These are phyloP conservation scores for Aspergillus nomiae DNA, from an alignment of 2,329 filamentous ascomycete species.

Conservation along the genomic window DNA sequence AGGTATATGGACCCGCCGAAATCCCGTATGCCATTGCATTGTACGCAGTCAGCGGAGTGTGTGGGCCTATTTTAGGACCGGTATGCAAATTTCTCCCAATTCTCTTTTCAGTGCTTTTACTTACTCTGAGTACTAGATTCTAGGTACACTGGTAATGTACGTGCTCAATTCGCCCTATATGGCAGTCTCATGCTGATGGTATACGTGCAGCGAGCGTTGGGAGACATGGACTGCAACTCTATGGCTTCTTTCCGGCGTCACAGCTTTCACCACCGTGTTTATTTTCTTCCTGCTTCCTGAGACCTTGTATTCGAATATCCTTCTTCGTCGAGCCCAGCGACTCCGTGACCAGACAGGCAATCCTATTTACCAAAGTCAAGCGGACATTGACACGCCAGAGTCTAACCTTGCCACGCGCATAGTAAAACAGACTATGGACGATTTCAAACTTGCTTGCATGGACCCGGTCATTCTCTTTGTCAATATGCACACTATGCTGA, in stretches of 20 bases:
- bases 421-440: constrained; percentile 23
- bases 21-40: constrained; percentile 10
- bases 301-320: constrained; percentile 13
- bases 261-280: constrained; percentile 3
- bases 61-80: constrained; percentile 9
- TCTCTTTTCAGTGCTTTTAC: neutral
- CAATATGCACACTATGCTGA: constrained; percentile 19
- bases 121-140: constrained; percentile 1
- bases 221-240: constrained; percentile 9
- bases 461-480: constrained; percentile 16
- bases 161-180: neutral
- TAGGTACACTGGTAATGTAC: constrained; percentile 10
- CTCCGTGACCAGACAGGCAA: constrained; percentile 14
- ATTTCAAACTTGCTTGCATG: constrained; percentile 10
- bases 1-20: constrained; percentile 3
- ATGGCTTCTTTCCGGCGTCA: constrained; percentile 5
- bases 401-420: neutral
- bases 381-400: constrained; percentile 1
- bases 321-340: constrained; percentile 14
- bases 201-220: neutral
- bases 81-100: neutral
- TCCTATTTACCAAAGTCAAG: constrained; percentile 8
- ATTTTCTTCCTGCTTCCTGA: constrained; percentile 12
- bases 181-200: neutral
- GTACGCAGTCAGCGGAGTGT: constrained; percentile 12